These are phyloP conservation scores for Alternaria alternata DNA, from an alignment of 2,329 filamentous ascomycete species.

Conservation along the genomic window DNA sequence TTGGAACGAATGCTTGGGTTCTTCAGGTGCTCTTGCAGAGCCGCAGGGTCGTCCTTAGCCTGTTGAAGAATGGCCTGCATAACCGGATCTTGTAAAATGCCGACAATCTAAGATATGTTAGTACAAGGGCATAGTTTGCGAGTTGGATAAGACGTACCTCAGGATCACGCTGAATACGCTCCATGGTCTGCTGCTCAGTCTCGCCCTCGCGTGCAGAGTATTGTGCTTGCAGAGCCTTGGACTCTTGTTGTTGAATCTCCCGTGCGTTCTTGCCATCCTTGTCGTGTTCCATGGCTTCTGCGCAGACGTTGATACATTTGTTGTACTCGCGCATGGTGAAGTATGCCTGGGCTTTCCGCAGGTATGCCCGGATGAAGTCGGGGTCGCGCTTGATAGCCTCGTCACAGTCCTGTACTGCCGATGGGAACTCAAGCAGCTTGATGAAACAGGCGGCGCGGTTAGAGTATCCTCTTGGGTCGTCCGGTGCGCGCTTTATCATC, in stretches of 20 bases:
- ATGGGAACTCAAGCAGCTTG: constrained; percentile 95
- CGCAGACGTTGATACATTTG: constrained; percentile 89
- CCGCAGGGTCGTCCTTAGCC: constrained; percentile 90
- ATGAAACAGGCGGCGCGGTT: constrained; percentile 97
- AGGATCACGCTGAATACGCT: constrained; percentile 87
- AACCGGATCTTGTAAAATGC: constrained; percentile 91
- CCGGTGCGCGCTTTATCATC: constrained; percentile 94
- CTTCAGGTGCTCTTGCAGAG: constrained; percentile 96
- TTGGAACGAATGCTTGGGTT: constrained; percentile 85
- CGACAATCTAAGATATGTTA: constrained; percentile 72
- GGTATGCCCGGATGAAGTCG: constrained; percentile 93
- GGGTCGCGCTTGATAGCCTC: constrained; percentile 88
- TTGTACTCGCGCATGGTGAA: constrained; percentile 99
- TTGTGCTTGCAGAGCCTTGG: constrained; percentile 91
- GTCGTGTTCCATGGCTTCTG: constrained; percentile 81
- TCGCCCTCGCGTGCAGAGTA: constrained; percentile 91
- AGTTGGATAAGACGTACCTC: constrained; percentile 68
- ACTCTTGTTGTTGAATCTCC: constrained; percentile 92
- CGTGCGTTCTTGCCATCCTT: constrained; percentile 79
- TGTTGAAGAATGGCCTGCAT: constrained; percentile 98
- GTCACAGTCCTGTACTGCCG: constrained; percentile 91
- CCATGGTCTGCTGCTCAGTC: constrained; percentile 93
- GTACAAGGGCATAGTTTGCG: background rate
- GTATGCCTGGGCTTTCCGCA: constrained; percentile 94
- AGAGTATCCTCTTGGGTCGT: constrained; percentile 93